Base-by-base conservation (phyloP, 1,139 yeast genomes). In the Schwanniomyces etchellsii region DNA sequence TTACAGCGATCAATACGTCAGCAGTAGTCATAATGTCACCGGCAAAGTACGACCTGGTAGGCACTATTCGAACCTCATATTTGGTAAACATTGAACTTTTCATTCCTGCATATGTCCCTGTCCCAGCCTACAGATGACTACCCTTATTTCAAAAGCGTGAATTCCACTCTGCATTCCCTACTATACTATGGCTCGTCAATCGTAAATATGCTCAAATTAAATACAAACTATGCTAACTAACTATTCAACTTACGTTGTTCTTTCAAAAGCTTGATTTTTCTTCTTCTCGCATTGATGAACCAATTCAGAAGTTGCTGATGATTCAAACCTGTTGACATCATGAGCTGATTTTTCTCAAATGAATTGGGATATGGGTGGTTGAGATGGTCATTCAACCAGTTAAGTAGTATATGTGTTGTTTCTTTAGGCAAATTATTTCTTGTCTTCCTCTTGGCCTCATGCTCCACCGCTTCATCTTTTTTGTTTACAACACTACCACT, bases 341-440 rank as follows among this genome's bases (percentile, higher is more conserved):
- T 77, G 42, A 91, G 66, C 45, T 81, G 83, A 41, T 77, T 70
- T 60, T 91, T 91, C 49, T 89, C 96, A 40, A 82, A 81, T 31
- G 89, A 84, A 38, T 88, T 84, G 4, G 98, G 98, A 54, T 89
- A 89, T 11, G 98, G 98, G 50, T 89, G 94, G 44, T 83, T 81
- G 42, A 88, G 61, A 54, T 91, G 95, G 30, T 80, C 79, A 44
- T 81, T 71, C 32, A 89, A 69, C 98, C 98, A 91, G 39, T 71
- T 72, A 38, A 91, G 72, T 38, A 91, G 64, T 14, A 85, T 77
- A 40, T 77, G 77, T 3, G 96, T 89, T 2, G 95, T 89, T 42
- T 81, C 89, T 47, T 88, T 81, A 12, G 98, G 97, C 39, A 91
- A 64, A 53, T 89, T 89, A 36, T 78, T 78, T 30, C 95, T 70